These are phyloP conservation scores for Cercophora newfieldiana DNA, from an alignment of 495 filamentous ascomycete species.

Conservation along the genomic window DNA sequence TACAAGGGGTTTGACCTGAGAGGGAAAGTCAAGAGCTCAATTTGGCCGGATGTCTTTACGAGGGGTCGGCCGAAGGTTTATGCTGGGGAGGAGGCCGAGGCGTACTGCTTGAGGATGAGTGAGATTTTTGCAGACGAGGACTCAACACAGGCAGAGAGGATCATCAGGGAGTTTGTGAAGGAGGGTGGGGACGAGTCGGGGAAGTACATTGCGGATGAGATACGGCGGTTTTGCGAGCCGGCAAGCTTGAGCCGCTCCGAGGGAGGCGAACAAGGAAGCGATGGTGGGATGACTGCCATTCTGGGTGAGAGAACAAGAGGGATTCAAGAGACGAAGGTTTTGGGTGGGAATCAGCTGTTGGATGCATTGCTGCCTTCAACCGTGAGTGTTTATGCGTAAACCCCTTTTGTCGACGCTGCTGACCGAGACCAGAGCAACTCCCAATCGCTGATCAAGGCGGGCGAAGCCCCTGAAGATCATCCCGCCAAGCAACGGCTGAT, in stretches of 20 bases:
- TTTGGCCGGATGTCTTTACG: conserved; percentile 14
- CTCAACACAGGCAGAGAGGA: conserved; percentile 1
- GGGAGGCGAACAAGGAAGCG: not conserved
- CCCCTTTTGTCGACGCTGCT: not conserved
- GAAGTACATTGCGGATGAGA: conserved; percentile 23
- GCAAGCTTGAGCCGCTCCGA: not conserved
- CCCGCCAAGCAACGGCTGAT: conserved; percentile 7
- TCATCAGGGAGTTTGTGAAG: conserved; percentile 13
- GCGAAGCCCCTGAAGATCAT: not conserved
- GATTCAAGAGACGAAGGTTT: conserved; percentile 3
- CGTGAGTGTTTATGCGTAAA: not conserved
- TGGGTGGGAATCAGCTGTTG: conserved; percentile 11
- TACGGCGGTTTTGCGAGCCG: conserved; percentile 16
- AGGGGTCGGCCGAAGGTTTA: not conserved
- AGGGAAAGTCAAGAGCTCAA: not conserved
- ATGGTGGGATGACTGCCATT: conserved; percentile 6
- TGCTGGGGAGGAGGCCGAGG: not conserved
- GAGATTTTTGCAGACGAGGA: conserved; percentile 10
- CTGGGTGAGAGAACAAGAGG: conserved; percentile 11
- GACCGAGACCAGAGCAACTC: not conserved
- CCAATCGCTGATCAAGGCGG: conserved; percentile 8
- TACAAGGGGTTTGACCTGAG: not conserved
- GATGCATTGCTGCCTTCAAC: conserved; percentile 1
- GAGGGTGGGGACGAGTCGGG: not conserved
- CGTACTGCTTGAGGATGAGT: conserved; percentile 13